Percentiles rank a stretch among this genome's conserved stretches.
Conservation (phyloP, 2,329 filamentous ascomycete species). For the Alternaria gaisen region DNA sequence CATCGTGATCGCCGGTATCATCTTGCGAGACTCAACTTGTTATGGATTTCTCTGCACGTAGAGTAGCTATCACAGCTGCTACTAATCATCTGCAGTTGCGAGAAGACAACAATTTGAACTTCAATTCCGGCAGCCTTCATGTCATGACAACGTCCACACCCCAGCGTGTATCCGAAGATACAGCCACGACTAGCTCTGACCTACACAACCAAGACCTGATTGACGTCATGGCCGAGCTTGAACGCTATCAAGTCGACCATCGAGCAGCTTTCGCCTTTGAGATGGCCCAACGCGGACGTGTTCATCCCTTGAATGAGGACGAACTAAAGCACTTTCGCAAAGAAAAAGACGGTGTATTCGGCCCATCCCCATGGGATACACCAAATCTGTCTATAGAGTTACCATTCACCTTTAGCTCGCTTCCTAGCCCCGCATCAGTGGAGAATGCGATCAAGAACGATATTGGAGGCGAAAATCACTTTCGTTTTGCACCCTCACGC, state of each 20-base stretch:
- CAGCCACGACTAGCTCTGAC: neutral
- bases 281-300: slow-evolving; percentile 1
- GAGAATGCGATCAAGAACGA: slow-evolving; percentile 12
- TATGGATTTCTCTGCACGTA: neutral
- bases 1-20: neutral
- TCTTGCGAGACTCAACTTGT: neutral
- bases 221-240: slow-evolving; percentile 22
- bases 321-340: slow-evolving; percentile 10
- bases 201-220: slow-evolving; percentile 19
- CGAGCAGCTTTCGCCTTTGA: neutral
- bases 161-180: too few species aligned
- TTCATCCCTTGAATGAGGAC: slow-evolving; percentile 17
- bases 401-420: slow-evolving; percentile 1
- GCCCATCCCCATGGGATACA: slow-evolving; percentile 8
- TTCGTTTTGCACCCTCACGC: slow-evolving; percentile 13
- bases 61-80: neutral
- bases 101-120: neutral
- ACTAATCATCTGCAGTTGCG: slow-evolving; percentile 2
- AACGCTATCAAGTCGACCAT: slow-evolving; percentile 8
- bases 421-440: slow-evolving; percentile 3
- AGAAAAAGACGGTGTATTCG: neutral
- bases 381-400: slow-evolving; percentile 9
- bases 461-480: slow-evolving; percentile 14
- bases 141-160: neutral
- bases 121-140: neutral